phyloP scores from a whole-genome alignment of 345 rosid genomes.

The Cardiospermum halicacabum region DNA sequence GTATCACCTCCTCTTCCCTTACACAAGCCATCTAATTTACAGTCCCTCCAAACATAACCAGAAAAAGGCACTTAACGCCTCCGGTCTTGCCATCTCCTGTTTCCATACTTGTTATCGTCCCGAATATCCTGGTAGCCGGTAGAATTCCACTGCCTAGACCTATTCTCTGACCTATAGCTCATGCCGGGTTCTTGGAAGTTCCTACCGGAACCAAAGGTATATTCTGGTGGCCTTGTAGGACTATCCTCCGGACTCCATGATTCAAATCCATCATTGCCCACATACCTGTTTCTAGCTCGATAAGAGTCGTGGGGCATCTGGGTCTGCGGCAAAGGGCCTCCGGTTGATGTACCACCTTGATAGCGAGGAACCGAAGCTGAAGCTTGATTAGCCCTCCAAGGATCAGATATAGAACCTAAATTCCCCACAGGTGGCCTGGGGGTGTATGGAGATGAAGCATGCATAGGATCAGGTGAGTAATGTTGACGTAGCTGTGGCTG shows the following conservation, averaged over 20 bases:
- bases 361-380: slow-evolving; percentile 31
- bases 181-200: slow-evolving; percentile 22
- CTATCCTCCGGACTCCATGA: slow-evolving; percentile 92
- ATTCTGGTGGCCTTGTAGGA: slow-evolving; percentile 41
- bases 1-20: neutral
- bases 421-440: slow-evolving; percentile 29
- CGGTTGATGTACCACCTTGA: slow-evolving; percentile 24
- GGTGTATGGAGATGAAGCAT: slow-evolving; percentile 8
- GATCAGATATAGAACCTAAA: slow-evolving; percentile 23
- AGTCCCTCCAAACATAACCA: neutral
- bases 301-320: slow-evolving; percentile 29
- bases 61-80: slow-evolving; percentile 4
- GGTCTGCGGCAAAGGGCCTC: slow-evolving; percentile 31
- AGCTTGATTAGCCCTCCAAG: slow-evolving; percentile 48
- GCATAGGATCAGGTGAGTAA: slow-evolving; percentile 14
- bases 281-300: slow-evolving; percentile 34
- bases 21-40: neutral
- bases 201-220: slow-evolving; percentile 36
- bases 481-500: slow-evolving; percentile 17
- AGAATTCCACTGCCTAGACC: slow-evolving; percentile 44
- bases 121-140: slow-evolving; percentile 40
- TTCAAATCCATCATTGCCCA: slow-evolving; percentile 47
- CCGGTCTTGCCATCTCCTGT: slow-evolving; percentile 54
- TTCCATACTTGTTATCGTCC: slow-evolving; percentile 40
- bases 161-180: slow-evolving; percentile 26